Base-by-base conservation (phyloP, 441 rosid genomes). In the Geranium incanum region DNA sequence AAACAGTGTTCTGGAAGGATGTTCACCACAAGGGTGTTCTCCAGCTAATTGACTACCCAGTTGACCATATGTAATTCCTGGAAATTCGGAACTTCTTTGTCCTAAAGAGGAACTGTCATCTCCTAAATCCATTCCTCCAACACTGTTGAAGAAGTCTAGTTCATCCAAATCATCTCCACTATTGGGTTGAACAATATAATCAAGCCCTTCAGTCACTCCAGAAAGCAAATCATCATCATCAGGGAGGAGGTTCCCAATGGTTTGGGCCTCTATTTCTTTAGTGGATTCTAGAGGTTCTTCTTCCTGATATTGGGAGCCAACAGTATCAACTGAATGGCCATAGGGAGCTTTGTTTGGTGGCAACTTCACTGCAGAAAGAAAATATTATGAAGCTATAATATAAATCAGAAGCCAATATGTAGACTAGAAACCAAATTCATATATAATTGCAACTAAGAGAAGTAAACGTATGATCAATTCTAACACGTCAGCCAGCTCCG, bases 171-270 rank as follows among this genome's bases (percentile, higher is more conserved):
- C 87, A 76, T 82, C 84, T 63, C 75, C 72, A 43, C 77, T 73
- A 68, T 68, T 83, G 18, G 81, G 77, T 38, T 73, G 82, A 65
- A 67, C 70, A 23, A 50, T 37, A 36, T 48, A 67, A 38, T 82
- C 80, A 48, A 80, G 48, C 76, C 85, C 83, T 78, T 84, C 85
- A 12, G 72, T 84, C 77, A 89, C 80, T 67, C 90, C 92, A 59
- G 85, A 82, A 78, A 89, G 84, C 77, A 89, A 78, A 68, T 87
- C 94, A 36, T 87, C 94, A 6, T 89, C 90, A 70, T 70, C 72
- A 1, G 94, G 94, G 21, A 89, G 94, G 75, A 89, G 92, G 78
- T 89, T 84, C 55, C 89, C 92, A 16, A 89, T 84, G 68, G 91
- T 86, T 77, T 80, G 92, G 15, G 90, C 88, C 81, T 89, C 90